Percentiles rank a stretch among this genome's conserved stretches.
Conservation (phyloP, 768 basidiomycete genomes). For the Calocera cornea region DNA sequence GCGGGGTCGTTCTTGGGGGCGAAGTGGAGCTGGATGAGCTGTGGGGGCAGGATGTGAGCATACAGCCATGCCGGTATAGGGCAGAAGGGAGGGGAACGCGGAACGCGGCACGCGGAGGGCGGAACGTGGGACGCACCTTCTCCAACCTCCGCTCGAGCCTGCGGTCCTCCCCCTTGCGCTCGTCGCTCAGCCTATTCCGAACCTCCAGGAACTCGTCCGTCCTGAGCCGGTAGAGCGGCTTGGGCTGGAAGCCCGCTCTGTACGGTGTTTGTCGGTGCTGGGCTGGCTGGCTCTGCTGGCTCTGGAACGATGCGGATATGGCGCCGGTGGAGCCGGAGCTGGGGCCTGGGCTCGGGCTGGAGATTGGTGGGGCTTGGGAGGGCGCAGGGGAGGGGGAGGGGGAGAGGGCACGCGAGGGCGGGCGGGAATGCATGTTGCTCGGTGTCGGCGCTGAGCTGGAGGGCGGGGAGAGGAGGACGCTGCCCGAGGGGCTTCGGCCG, state of each 20-base stretch:
- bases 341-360: not conserved
- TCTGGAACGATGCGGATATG: not conserved
- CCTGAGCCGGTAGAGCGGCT: conserved; percentile 60
- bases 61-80: too few species aligned
- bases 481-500: not conserved
- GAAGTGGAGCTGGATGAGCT: conserved; percentile 35
- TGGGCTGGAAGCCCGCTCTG: conserved; percentile 86
- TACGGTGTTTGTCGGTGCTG: conserved; percentile 39
- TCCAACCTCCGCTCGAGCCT: conserved; percentile 77
- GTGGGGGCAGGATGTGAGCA: conserved; percentile 13
- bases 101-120: too few species aligned
- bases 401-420: not conserved
- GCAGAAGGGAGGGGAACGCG: too few species aligned
- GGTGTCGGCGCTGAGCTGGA: not conserved
- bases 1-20: conserved; percentile 16
- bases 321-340: not conserved
- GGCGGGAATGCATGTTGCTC: not conserved
- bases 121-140: conserved; percentile 46
- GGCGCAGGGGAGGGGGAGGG: not conserved
- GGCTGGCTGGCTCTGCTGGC: not conserved
- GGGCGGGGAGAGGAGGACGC: not conserved
- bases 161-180: conserved; percentile 59
- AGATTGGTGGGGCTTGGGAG: not conserved
- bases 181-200: conserved; percentile 19
- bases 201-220: conserved; percentile 67